Conservation (phyloP, 768 basidiomycete genomes). For the Tricholoma bakamatsutake region DNA sequence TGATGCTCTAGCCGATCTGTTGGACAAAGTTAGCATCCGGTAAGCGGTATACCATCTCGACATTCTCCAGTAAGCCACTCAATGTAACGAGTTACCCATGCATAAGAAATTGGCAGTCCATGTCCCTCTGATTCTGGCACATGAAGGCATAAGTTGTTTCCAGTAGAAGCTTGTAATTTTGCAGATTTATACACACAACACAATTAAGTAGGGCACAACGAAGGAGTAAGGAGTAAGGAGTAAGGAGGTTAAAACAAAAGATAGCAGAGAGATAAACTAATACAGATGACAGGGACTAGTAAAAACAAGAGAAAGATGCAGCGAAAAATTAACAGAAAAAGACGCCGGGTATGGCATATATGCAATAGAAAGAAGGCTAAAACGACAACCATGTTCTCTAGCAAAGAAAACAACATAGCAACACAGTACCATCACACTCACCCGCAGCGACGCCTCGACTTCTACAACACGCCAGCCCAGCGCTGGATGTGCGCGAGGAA, state of each 20-base stretch:
- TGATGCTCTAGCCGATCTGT: constrained; percentile 57
- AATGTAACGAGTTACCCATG: not conserved
- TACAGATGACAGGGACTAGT: not conserved
- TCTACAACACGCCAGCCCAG: not conserved
- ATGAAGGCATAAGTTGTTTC: not conserved
- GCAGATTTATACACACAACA: constrained; percentile 17
- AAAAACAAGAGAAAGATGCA: not conserved
- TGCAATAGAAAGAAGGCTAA: not conserved
- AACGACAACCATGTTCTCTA: constrained; percentile 4
- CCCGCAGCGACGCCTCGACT: not conserved
- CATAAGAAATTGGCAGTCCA: not conserved
- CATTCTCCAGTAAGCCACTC: not conserved
- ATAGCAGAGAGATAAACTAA: constrained; percentile 6
- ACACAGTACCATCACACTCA: not conserved
- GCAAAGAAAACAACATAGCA: not conserved
- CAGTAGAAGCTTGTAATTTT: constrained; percentile 5
- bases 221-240: constrained; percentile 4
- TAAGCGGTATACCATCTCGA: constrained; percentile 6
- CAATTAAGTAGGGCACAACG: constrained; percentile 15
- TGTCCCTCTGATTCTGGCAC: not conserved
- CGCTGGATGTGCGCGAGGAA: not conserved
- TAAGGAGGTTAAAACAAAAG: not conserved
- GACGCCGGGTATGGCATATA: not conserved
- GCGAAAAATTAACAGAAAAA: not conserved
- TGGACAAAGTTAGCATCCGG: constrained; percentile 57